These are phyloP conservation scores for Physaria fendleri DNA, from an alignment of 345 rosid genomes.

Conservation along the genomic window DNA sequence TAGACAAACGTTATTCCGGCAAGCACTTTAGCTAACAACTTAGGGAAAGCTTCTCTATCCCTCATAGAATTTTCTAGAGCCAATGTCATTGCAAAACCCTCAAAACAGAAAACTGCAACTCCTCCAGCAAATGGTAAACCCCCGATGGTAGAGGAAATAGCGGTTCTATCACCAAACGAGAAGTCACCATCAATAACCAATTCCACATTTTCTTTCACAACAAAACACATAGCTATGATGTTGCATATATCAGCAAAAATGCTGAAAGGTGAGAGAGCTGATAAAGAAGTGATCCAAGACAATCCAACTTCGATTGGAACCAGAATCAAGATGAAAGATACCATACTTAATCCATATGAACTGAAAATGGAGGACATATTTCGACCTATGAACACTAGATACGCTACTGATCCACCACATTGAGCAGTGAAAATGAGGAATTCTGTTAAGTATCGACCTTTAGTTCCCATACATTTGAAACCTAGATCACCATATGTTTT, in stretches of 20 bases:
- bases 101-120: conserved; percentile 88
- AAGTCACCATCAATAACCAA: conserved; percentile 54
- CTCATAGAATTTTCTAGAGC: conserved; percentile 78
- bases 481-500: conserved; percentile 90
- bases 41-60: conserved; percentile 52
- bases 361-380: conserved; percentile 59
- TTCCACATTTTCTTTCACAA: conserved; percentile 60
- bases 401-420: conserved; percentile 84
- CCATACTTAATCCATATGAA: conserved; percentile 28
- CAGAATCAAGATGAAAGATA: conserved; percentile 55
- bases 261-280: conserved; percentile 76
- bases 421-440: conserved; percentile 66
- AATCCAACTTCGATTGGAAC: conserved; percentile 67
- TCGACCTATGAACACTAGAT: conserved; percentile 81
- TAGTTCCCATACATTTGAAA: conserved; percentile 52
- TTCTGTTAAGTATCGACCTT: conserved; percentile 74
- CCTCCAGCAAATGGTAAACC: conserved; percentile 87
- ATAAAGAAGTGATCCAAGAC: conserved; percentile 71
- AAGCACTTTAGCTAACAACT: conserved; percentile 56
- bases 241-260: conserved; percentile 81
- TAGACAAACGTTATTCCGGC: conserved; percentile 59
- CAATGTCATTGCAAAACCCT: conserved; percentile 92
- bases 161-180: conserved; percentile 63
- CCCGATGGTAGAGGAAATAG: conserved; percentile 48
- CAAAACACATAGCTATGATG: conserved; percentile 60